Base-by-base conservation (phyloP, 106 monocot species). In the Allium sativum region DNA sequence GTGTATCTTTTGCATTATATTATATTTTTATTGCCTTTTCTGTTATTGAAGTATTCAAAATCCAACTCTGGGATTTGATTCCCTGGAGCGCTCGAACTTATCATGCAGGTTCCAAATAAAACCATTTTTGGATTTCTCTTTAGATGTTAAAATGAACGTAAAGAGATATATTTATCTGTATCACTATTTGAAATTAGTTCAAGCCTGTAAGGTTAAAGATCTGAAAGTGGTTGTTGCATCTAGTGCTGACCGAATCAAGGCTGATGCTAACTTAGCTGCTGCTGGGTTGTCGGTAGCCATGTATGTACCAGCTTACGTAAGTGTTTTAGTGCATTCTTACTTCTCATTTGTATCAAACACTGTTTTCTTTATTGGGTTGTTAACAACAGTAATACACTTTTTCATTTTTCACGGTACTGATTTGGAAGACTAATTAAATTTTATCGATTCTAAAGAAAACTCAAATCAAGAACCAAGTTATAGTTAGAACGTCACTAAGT, bases 161-260 rank as follows among this genome's bases (percentile, higher is more conserved):
- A 31, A 31, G 31, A 31, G 5, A 31, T 31, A 31, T 31, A 31
- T 31, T 31, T 31, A 31, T 31, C 31, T 22, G 56, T n/a, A n/a
- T n/a, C 41, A 44, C 42, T 63, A 10, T 31, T 62, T 43, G 64
- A 12, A 22, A 45, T 12, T 58, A 96, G 90, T n/a, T n/a, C n/a
- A n/a, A n/a, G n/a, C n/a, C n/a, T 96, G 90, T 68, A 96, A 91
- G 71, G 70, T 58, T 45, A 73, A 54, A 44, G 96, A 90, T 43
- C 84, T 96, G 48, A 96, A 91, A 65, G 84, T 96, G 55, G 96
- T 90, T 75, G 90, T 96, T 72, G 90, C 90, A 44, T 96, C 96
- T 21, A 96, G 90, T 76, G 96, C 96, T 52, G 90, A 96, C 51
- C 79, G 90, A 45, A 72, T 96, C 68, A 96, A 96, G 76, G 90